Conservation (phyloP, 1,284 basidiomycete genomes). For the Lentinula novae-zelandiae region DNA sequence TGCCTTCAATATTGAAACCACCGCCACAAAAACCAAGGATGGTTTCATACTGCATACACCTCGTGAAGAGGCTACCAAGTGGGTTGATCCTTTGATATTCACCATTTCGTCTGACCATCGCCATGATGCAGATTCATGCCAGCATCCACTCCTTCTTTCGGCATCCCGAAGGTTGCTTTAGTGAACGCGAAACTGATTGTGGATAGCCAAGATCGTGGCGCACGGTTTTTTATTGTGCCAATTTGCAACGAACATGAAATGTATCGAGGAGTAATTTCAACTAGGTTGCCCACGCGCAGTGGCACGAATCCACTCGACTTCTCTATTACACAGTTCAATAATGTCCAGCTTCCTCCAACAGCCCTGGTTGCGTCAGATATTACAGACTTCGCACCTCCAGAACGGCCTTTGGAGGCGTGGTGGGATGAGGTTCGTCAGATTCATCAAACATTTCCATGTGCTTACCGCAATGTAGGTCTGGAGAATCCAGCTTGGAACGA, state of each 20-base stretch:
- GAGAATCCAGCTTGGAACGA: slow-evolving; percentile 46
- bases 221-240: slow-evolving; percentile 49
- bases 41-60: slow-evolving; percentile 54
- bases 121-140: slow-evolving; percentile 48
- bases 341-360: slow-evolving; percentile 39
- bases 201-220: slow-evolving; percentile 43
- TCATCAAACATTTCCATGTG: neutral
- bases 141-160: slow-evolving; percentile 49
- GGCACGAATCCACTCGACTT: slow-evolving; percentile 45
- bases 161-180: slow-evolving; percentile 46
- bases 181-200: slow-evolving; percentile 53
- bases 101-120: neutral
- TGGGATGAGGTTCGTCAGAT: slow-evolving; percentile 33
- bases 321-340: slow-evolving; percentile 43
- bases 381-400: slow-evolving; percentile 31
- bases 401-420: slow-evolving; percentile 40
- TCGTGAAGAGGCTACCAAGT: slow-evolving; percentile 54
- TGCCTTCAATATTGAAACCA: slow-evolving; percentile 56
- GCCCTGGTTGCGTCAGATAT: slow-evolving; percentile 43
- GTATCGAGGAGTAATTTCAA: slow-evolving; percentile 42
- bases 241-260: slow-evolving; percentile 46
- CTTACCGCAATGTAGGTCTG: slow-evolving; percentile 27
- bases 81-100: slow-evolving; percentile 18
- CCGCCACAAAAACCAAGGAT: slow-evolving; percentile 44
- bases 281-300: slow-evolving; percentile 39